phyloP scores from a whole-genome alignment of 2,329 filamentous ascomycete species.

The Fusarium cicatricum region DNA sequence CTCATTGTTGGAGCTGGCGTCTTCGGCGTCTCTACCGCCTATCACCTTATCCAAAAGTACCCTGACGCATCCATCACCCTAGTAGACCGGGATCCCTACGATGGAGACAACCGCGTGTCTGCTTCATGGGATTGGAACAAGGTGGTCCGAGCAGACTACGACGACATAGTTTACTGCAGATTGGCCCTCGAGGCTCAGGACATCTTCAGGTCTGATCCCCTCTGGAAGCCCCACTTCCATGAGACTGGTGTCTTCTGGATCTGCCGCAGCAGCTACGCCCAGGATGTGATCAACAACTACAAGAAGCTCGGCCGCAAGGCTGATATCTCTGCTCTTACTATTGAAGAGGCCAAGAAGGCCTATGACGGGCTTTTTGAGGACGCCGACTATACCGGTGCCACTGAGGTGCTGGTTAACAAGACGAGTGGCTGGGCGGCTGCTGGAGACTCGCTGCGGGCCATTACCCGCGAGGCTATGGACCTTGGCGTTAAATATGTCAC shows the following conservation, averaged over 20 bases:
- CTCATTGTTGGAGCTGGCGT: conserved; percentile 72
- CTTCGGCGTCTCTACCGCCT: conserved; percentile 72
- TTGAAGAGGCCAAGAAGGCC: conserved; percentile 56
- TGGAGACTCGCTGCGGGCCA: conserved; percentile 62
- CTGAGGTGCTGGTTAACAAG: conserved; percentile 67
- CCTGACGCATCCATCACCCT: conserved; percentile 61
- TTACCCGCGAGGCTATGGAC: conserved; percentile 61
- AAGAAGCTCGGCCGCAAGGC: conserved; percentile 51
- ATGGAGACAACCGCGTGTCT: conserved; percentile 58
- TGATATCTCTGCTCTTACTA: conserved; percentile 54
- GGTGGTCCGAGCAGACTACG: conserved; percentile 36
- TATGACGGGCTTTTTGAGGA: conserved; percentile 67
- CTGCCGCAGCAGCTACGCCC: conserved; percentile 59
- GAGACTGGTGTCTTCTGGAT: conserved; percentile 67
- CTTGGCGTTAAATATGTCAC: conserved; percentile 67
- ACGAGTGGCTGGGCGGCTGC: conserved; percentile 72
- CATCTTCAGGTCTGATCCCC: conserved; percentile 64
- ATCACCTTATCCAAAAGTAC: conserved; percentile 63
- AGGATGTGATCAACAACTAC: conserved; percentile 63
- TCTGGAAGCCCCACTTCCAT: conserved; percentile 66
- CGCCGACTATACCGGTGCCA: conserved; percentile 66
- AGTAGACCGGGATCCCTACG: conserved; percentile 63
- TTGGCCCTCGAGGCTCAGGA: conserved; percentile 73
- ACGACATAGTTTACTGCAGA: conserved; percentile 68
- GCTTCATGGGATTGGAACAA: conserved; percentile 68